Percentiles rank a stretch among this genome's conserved stretches.
These are phyloP conservation scores for Neoboletus subvelutipes DNA, from an alignment of 768 basidiomycete species.

Conservation along the genomic window DNA sequence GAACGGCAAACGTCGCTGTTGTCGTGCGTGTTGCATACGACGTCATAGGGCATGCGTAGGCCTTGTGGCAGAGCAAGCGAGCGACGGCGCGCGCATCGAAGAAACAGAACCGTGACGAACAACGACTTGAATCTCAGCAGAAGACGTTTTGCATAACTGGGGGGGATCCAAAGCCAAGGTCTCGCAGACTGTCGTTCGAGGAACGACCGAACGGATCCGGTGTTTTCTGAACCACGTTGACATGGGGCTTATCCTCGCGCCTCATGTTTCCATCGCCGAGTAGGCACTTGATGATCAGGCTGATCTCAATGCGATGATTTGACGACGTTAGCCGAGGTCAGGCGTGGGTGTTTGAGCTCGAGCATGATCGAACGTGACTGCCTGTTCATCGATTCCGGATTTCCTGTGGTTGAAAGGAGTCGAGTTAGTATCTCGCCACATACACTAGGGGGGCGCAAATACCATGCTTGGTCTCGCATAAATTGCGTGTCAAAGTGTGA, in stretches of 20 bases:
- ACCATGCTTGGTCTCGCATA: background rate
- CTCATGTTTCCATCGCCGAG: conserved; percentile 18
- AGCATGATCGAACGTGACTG: conserved; percentile 3
- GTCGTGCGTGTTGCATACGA: conserved; percentile 10
- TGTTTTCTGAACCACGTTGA: background rate
- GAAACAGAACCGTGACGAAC: background rate
- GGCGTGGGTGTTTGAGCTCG: background rate
- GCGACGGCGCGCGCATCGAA: conserved; percentile 5
- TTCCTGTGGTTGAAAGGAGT: background rate
- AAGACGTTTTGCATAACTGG: background rate
- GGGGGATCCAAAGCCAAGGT: background rate
- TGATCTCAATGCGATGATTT: conserved; percentile 2
- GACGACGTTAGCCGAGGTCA: background rate
- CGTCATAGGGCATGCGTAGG: conserved; percentile 24
- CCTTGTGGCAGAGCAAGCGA: conserved; percentile 16
- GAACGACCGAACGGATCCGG: background rate
- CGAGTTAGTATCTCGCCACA: conserved; percentile 8
- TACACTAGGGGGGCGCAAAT: background rate
- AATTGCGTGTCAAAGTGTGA: background rate
- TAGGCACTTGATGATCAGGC: background rate
- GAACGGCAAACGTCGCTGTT: conserved; percentile 1
- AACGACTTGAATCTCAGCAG: background rate
- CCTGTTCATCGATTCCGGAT: background rate
- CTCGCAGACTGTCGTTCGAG: background rate
- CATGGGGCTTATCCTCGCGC: conserved; percentile 4